Evolutionary conservation across 306 rosid species (phyloP).

Genomic region (Trichosanthes truncata): DNA sequence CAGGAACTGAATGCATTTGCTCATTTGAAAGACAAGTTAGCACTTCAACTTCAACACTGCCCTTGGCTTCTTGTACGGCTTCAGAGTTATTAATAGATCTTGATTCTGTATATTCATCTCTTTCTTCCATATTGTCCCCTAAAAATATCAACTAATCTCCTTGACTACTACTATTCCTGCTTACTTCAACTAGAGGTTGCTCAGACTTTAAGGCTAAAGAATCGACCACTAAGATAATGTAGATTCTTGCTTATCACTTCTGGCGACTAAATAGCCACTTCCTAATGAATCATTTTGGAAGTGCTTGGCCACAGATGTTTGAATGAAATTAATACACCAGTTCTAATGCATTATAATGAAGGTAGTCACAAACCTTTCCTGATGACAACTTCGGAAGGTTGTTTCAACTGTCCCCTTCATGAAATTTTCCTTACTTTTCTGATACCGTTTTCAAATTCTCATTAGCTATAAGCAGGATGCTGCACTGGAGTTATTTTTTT

Average conservation of each 20-base stretch:
- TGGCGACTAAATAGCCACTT: neutral
- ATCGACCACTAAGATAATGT: neutral
- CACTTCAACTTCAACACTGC: neutral
- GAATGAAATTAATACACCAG: constrained; percentile 13
- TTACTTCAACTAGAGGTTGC: constrained; percentile 1
- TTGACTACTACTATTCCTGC: constrained; percentile 1
- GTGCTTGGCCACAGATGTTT: neutral
- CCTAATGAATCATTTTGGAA: neutral
- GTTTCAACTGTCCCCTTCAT: neutral
- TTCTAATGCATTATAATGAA: constrained; percentile 5
- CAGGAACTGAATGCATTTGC: neutral
- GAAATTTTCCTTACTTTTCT: neutral
- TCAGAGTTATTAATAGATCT: neutral
- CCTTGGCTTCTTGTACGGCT: neutral
- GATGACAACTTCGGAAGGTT: neutral
- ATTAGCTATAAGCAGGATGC: neutral
- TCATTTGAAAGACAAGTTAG: neutral
- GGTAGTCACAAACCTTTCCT: neutral
- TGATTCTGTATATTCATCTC: constrained; percentile 3
- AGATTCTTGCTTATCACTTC: neutral
- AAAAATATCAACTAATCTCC: neutral
- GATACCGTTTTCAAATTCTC: neutral
- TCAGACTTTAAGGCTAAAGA: neutral
- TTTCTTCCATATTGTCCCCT: constrained; percentile 5
- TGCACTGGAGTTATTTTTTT: neutral